Base-by-base conservation (phyloP, 2,329 filamentous ascomycete genomes). In the Cercospora sp. region DNA sequence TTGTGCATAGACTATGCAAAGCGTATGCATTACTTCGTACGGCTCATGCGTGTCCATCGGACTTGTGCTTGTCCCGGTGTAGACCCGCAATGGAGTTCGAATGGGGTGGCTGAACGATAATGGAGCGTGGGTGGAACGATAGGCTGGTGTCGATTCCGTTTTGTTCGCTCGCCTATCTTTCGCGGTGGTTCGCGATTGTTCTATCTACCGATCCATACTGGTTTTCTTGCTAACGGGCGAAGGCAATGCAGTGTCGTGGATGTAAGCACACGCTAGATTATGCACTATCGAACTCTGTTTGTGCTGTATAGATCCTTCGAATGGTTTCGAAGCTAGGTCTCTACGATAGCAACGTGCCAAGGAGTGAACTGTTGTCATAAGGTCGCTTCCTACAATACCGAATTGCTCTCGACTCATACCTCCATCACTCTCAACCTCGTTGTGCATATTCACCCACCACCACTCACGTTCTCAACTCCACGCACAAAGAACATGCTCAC, bases 401-500 rank as follows among this genome's bases (percentile, higher is more conserved):
- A 24, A 24, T 24, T n/a, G 5, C 8, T 24, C 49, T 53, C 26
- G 12, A 26, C 49, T 10, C 30, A 40, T 34, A 59, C 24, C 24
- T 24, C 24, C 24, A 24, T 59, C n/a, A 40, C 37, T 40, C 12
- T n/a, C 61, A 24, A 34, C 28, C 30, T 21, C 34, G 37, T 7
- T 43, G 5, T 43, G 16, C 16, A n/a, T 3, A 43, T 43, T 10
- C 40, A n/a, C 0, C 32, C 12, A 7, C 18, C 40, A 34, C 30
- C 9, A 37, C 24, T n/a, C 28, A 37, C 26, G 7, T 16, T 34
- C 12, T 26, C 32, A 4, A 63, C 10, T 26, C 12, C 18, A 24
- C 30, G 61, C 43, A 63, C 32, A 32, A 32, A 24, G 30, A 5
- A 55, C 61, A 55, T 63, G 61, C 40, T 49, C 43, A 9, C 49